Base-by-base conservation (phyloP, 1,284 basidiomycete genomes). In the Leucocoprinus gongylophorus region DNA sequence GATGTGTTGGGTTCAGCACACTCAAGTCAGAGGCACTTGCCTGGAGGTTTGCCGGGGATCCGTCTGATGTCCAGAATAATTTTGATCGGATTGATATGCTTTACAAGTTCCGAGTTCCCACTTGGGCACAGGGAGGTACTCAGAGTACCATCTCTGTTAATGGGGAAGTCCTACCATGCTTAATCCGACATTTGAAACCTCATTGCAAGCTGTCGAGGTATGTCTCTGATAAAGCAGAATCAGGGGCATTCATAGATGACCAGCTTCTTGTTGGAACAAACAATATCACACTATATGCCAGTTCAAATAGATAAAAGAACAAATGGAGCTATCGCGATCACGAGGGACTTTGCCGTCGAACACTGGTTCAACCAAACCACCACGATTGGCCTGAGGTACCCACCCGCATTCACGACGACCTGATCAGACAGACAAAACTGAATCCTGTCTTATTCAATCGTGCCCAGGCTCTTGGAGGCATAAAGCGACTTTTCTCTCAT, bases 41-140 rank as follows among this genome's bases (percentile, higher is more conserved):
- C n/a, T n/a, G n/a, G n/a, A n/a, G n/a, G n/a, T n/a, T n/a, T n/a
- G n/a, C n/a, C n/a, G n/a, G n/a, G n/a, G n/a, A n/a, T n/a, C n/a
- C n/a, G n/a, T n/a, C n/a, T n/a, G n/a, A n/a, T n/a, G n/a, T n/a
- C n/a, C n/a, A n/a, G n/a, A n/a, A n/a, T n/a, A n/a, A n/a, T n/a
- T n/a, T n/a, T n/a, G n/a, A n/a, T n/a, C n/a, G n/a, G n/a, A n/a
- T n/a, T n/a, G n/a, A 65, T 5, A 66, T 71, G 52, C 57, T 58
- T 0, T 68, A 69, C 60, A 67, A 67, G 45, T 64, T 72, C 39
- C 67, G 69, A 18, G 57, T 72, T 5, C 69, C 67, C 1, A 61
- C 57, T 7, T 71, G 67, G 67, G 70, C 69, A 1, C 62, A 68
- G 54, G 43, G 41, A 26, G 65, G 61, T 30, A 56, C 55, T 33